Base-by-base conservation (phyloP, 164 flowering plant species). In the Buxus sempervirens region DNA sequence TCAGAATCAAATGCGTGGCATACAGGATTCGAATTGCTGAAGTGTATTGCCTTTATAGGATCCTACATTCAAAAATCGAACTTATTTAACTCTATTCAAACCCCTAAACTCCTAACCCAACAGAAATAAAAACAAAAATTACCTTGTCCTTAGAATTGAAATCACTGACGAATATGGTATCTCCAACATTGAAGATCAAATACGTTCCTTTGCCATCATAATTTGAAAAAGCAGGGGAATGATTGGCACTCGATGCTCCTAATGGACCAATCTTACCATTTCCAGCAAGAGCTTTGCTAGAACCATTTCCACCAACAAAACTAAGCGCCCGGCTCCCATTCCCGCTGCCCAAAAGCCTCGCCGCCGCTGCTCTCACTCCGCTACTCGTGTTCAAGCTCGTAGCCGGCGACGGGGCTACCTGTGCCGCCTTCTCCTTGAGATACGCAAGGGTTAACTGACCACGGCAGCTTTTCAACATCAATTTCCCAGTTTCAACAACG, bases 1-100 rank as follows among this genome's bases (percentile, higher is more conserved):
- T 95, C 99, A n/a, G 82, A 85, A 72, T 89, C 96, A 82, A 88
- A 95, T 36, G 99, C 96, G 69, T 95, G 99, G 76, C 97, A 95
- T 42, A 87, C 77, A 22, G 99, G 99, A 72, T 92, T 92, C n/a
- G 92, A 88, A 80, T 82, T 90, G 76, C 91, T 79, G 68, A 95
- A 92, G 78, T 92, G 89, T 62, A 95, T 83, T 22, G 93, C 80
- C 81, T 95, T 95, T 54, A 95, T 79, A 48, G 99, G 99, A 78
- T 95, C 98, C 99, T 95, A 75, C 79, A 88, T 58, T 22, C n/a
- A 22, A 62, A 58, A 24, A 24, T 6, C 19, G 41, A 64, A 65
- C 69, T 48, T 45, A 25, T 48, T 22, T 18, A 28, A 53, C 13
- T 36, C 22, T 26, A 41, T 53, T 32, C 58, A 70, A 41, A 61